Evolutionary conservation across 2,329 filamentous ascomycete species (phyloP).

Genomic region (Aureobasidium sp.): DNA sequence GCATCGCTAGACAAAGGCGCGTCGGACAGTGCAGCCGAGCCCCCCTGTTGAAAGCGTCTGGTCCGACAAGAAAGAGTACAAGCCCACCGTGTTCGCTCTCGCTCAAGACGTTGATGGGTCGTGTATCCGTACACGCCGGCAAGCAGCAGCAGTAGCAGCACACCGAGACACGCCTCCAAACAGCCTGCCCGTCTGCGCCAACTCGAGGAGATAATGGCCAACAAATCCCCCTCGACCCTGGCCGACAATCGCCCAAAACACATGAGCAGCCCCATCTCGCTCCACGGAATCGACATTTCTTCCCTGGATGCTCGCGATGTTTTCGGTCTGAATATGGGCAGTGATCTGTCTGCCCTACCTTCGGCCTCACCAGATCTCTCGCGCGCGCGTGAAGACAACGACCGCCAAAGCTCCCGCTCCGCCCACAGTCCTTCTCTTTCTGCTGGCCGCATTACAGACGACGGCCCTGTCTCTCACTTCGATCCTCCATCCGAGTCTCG

Average conservation of each 20-base stretch:
- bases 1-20: constrained; percentile 3
- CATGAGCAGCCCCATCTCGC: constrained; percentile 28
- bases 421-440: constrained; percentile 19
- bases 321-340: constrained; percentile 18
- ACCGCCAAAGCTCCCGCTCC: constrained; percentile 16
- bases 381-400: constrained; percentile 11
- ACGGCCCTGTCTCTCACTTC: constrained; percentile 10
- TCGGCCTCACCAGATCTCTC: constrained; percentile 23
- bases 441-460: constrained; percentile 17
- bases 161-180: neutral
- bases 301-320: constrained; percentile 28
- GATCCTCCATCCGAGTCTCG: constrained; percentile 7
- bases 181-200: neutral
- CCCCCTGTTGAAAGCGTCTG: constrained; percentile 4
- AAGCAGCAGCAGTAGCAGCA: constrained; percentile 3
- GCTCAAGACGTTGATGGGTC: constrained; percentile 2
- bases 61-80: neutral
- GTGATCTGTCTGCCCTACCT: constrained; percentile 25
- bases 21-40: constrained; percentile 2
- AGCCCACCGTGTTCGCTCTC: neutral
- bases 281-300: constrained; percentile 31
- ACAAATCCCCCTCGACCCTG: constrained; percentile 1
- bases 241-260: constrained; percentile 6
- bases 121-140: neutral
- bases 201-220: neutral